Percentiles rank a stretch among this genome's conserved stretches.
Evolutionary conservation across 2,329 filamentous ascomycete species (phyloP).

Genomic region (Trichoderma sp.): DNA sequence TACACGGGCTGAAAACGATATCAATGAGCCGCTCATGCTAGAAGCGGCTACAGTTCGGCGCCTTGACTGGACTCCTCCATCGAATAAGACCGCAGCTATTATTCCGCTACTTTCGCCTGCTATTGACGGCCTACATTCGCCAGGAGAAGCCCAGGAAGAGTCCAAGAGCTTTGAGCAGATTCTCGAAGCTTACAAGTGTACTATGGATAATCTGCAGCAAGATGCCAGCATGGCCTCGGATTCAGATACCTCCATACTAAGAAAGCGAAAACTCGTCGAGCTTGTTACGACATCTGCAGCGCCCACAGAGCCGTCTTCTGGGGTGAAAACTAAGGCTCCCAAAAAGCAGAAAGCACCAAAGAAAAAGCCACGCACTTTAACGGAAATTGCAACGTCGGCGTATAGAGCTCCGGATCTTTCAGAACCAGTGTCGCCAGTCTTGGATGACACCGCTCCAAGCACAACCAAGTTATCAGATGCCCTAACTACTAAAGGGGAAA

Average conservation of each 20-base stretch:
- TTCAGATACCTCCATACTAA: conserved; percentile 37
- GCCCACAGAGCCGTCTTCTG: conserved; percentile 22
- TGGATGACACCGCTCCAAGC: conserved; percentile 43
- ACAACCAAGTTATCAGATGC: neutral
- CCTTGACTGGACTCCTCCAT: conserved; percentile 66
- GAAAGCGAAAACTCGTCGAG: conserved; percentile 58
- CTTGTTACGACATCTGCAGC: conserved; percentile 39
- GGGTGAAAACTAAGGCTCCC: conserved; percentile 30
- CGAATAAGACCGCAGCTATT: conserved; percentile 34
- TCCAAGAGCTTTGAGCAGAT: conserved; percentile 44
- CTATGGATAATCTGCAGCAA: conserved; percentile 24
- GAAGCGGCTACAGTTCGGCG: conserved; percentile 55
- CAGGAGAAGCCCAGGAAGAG: conserved; percentile 13
- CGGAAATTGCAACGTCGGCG: conserved; percentile 70
- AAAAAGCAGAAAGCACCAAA: conserved; percentile 53
- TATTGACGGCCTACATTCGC: conserved; percentile 17
- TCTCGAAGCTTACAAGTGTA: conserved; percentile 41
- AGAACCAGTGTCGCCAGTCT: conserved; percentile 30
- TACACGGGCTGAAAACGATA: conserved; percentile 21
- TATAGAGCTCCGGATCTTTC: conserved; percentile 46
- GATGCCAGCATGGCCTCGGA: conserved; percentile 23
- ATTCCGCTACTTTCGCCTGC: conserved; percentile 34
- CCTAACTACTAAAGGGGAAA: conserved; percentile 27
- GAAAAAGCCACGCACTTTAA: conserved; percentile 75
- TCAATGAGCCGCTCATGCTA: conserved; percentile 36